These are phyloP conservation scores for Sanghuangporus baumii DNA, from an alignment of 1,284 basidiomycete genomes.

Conservation along the genomic window DNA sequence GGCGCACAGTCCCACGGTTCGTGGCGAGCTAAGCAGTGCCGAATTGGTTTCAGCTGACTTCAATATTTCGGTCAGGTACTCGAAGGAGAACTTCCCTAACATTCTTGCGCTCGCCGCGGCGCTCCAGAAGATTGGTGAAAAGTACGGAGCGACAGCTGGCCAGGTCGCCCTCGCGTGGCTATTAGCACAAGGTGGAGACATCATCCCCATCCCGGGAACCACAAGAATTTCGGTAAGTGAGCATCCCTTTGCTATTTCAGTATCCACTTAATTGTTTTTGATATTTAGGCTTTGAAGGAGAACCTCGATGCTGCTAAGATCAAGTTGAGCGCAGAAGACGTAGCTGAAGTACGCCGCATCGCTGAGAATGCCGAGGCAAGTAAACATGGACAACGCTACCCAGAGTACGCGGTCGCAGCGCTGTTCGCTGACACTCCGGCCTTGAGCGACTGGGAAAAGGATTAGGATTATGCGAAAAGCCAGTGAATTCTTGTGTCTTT, in stretches of 20 bases:
- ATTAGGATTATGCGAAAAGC: too few species aligned
- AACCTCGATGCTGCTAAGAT: slow-evolving; percentile 34
- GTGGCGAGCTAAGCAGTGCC: too few species aligned
- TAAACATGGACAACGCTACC: slow-evolving; percentile 11
- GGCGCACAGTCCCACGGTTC: slow-evolving; percentile 22
- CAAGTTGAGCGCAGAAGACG: slow-evolving; percentile 32
- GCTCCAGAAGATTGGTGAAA: slow-evolving; percentile 38
- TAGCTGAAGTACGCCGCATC: slow-evolving; percentile 30
- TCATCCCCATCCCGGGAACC: slow-evolving; percentile 52
- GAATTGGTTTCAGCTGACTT: too few species aligned
- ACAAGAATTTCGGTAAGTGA: slow-evolving; percentile 33
- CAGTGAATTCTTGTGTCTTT: too few species aligned
- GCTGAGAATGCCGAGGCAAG: slow-evolving; percentile 29
- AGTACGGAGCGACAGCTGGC: slow-evolving; percentile 42
- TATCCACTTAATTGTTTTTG: too few species aligned
- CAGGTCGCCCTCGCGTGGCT: slow-evolving; percentile 61
- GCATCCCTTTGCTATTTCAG: too few species aligned
- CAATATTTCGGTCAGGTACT: slow-evolving; percentile 27
- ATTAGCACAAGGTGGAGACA: slow-evolving; percentile 45
- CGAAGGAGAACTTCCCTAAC: slow-evolving; percentile 49
- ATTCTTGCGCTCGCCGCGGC: slow-evolving; percentile 47
- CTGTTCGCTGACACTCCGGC: too few species aligned
- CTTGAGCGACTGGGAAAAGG: too few species aligned
- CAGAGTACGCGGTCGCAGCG: neutral
- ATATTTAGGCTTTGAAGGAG: slow-evolving; percentile 34